Evolutionary conservation across 106 monocot genomes (phyloP), one percentile per base, ranked within the genome.

Genomic region (Dendrobium huoshanense): DNA sequence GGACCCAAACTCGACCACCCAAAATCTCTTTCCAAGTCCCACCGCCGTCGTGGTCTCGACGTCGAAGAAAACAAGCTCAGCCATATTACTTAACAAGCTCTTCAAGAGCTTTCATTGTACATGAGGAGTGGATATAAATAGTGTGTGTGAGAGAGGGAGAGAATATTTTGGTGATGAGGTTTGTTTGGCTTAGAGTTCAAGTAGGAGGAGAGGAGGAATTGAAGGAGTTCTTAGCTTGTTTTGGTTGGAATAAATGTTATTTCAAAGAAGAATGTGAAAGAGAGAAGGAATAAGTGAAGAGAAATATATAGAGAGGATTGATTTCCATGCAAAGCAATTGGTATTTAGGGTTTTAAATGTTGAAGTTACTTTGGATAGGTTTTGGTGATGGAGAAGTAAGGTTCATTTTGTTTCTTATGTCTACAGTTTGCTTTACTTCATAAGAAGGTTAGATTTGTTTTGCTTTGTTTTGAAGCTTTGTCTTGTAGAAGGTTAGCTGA

Each of bases 1-100:
- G 3, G 97, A 92, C 9, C 97, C 94, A 54, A 94, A 97, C 85
- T 97, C 97, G 24, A 97, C 42, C 77, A 97, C 40, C 85, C 86
- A 88, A 73, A 89, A 89, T 55, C 89, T 70, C 24, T 77, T 72
- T 22, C 82, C 84, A 0, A 77, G 17, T 1, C 61, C 75, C 1
- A 72, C 11, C 19, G 97, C 88, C 10, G 87, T 83, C 19, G 95
- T 92, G 1, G 91, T 93, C 64, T 96, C 95, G 7, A 96, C 89
- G 81, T 96, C 95, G 43, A 96, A 96, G 85, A 96, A 96, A 29
- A 90, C 93, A 19, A 92, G 84, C 81, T 90, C 88, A 41, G 45
- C 84, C 82, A 83, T 77, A 5, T 31, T 24, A 4, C 51, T 51
- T 51, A 13, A 51, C 3, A 10, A 51, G 43, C 27, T 44, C 41